Evolutionary conservation across 805 yeast genomes (phyloP).

Genomic region (Metschnikowia lunata): DNA sequence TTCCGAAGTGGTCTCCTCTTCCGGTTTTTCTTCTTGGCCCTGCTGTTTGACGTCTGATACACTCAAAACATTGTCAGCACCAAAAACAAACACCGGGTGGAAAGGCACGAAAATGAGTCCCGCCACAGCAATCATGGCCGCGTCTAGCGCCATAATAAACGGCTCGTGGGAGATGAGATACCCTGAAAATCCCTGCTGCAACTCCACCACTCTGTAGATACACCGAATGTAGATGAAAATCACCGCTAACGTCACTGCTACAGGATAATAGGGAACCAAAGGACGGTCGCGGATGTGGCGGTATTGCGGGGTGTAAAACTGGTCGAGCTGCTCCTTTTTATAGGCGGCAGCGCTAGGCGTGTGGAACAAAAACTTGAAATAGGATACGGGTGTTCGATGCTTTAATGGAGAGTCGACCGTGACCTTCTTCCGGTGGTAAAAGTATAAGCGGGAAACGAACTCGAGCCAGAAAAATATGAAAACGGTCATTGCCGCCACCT

Average conservation of each 20-base stretch:
- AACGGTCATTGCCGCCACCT: constrained; percentile 36
- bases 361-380: constrained; percentile 24
- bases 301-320: constrained; percentile 26
- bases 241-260: constrained; percentile 32
- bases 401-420: constrained; percentile 16
- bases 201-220: constrained; percentile 38
- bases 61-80: constrained; percentile 19
- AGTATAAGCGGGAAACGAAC: constrained; percentile 29
- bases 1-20: too few species aligned
- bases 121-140: constrained; percentile 33
- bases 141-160: constrained; percentile 36
- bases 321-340: constrained; percentile 24
- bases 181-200: constrained; percentile 36
- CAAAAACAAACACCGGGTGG: constrained; percentile 38
- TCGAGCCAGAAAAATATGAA: constrained; percentile 35
- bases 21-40: too few species aligned
- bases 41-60: constrained; percentile 9
- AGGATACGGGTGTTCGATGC: constrained; percentile 10
- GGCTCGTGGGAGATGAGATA: constrained; percentile 35
- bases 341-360: constrained; percentile 21
- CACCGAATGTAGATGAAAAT: constrained; percentile 31
- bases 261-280: constrained; percentile 31
- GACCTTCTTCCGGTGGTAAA: constrained; percentile 19
- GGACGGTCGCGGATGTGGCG: constrained; percentile 20
- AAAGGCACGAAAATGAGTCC: constrained; percentile 34